Base-by-base conservation (phyloP, 805 yeast genomes). In the Maudiozyma barnettii region DNA sequence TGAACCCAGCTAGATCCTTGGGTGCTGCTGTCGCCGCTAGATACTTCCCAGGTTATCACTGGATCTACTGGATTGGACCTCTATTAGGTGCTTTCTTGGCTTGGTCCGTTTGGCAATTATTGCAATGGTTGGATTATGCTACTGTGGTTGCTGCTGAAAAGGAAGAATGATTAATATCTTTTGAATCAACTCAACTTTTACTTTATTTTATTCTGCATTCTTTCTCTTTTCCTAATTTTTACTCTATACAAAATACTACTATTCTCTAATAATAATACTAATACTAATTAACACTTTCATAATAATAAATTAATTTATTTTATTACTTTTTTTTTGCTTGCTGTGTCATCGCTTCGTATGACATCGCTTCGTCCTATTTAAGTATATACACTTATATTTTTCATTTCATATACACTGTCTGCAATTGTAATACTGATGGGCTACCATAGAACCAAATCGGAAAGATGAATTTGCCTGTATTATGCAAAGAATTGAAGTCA, bases 31-130 rank as follows among this genome's bases (percentile, higher is more conserved):
- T 86, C 51, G 95, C 89, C 50, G 76, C 77, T 47, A 72, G 66
- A 48, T 72, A 77, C 20, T 88, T 88, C 81, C 95, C 95, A 33
- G 64, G 59, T 60, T 87, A 87, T 71, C 88, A 81, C 74, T 87
- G 95, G 95, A 86, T 88, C 54, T 87, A 87, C 75, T 86, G 95
- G 93, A 79, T 87, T 49, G 96, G 96, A 46, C 95, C 96, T 51
- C 57, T 81, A 47, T 61, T 84, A 49, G 95, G 95, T 54, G 69
- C 90, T 10, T 51, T 74, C 47, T 63, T 86, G 55, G 82, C 95
- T 18, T 78, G 75, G 55, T 76, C 75, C 51, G 72, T 85, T 54
- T 84, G 86, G 83, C 74, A 80, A 62, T 53, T 78, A 43, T 72
- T 86, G 69, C 81, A 78, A 66, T 57, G 76, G 59, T 71, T 84